Conservation (phyloP, 139 green algal species). For the Diplosphaera chodatii region DNA sequence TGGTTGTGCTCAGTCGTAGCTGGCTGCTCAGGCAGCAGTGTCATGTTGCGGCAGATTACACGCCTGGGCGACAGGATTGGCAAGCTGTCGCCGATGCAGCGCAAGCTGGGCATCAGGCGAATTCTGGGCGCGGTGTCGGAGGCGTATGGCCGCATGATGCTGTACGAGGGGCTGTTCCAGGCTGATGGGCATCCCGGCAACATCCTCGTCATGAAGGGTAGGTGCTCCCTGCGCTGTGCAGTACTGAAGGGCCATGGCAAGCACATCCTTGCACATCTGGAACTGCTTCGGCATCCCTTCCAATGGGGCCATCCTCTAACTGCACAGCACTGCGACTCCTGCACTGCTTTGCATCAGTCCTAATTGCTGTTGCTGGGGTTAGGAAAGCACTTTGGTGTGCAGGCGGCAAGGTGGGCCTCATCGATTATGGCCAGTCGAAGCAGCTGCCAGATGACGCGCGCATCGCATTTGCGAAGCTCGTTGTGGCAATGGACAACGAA, state of each 20-base stretch:
- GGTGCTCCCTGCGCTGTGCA: no score
- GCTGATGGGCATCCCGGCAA: slow-evolving; percentile 65
- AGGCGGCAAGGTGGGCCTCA: slow-evolving; percentile 66
- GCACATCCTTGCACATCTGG: no score
- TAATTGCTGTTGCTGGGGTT: no score
- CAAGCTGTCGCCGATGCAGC: slow-evolving; percentile 22
- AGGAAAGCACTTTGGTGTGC: no score
- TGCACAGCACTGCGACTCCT: no score
- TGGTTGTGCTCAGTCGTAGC: no score
- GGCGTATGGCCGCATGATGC: slow-evolving; percentile 92
- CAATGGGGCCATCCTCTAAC: no score
- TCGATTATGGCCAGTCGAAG: slow-evolving; percentile 96
- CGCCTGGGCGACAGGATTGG: slow-evolving; percentile 22
- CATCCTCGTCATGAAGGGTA: slow-evolving; percentile 77
- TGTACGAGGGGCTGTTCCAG: slow-evolving; percentile 86
- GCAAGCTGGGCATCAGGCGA: slow-evolving; percentile 23
- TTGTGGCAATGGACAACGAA: slow-evolving; percentile 56
- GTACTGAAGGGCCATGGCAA: no score
- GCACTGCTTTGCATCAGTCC: no score
- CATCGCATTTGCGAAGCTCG: slow-evolving; percentile 62
- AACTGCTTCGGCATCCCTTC: no score
- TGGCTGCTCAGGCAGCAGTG: no score
- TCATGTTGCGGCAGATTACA: no score
- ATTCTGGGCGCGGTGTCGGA: slow-evolving; percentile 62
- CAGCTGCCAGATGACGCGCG: slow-evolving; percentile 62